These are phyloP conservation scores for Phytophthora agathidicida DNA, from an alignment of 352 stramenopile species.

Conservation along the genomic window DNA sequence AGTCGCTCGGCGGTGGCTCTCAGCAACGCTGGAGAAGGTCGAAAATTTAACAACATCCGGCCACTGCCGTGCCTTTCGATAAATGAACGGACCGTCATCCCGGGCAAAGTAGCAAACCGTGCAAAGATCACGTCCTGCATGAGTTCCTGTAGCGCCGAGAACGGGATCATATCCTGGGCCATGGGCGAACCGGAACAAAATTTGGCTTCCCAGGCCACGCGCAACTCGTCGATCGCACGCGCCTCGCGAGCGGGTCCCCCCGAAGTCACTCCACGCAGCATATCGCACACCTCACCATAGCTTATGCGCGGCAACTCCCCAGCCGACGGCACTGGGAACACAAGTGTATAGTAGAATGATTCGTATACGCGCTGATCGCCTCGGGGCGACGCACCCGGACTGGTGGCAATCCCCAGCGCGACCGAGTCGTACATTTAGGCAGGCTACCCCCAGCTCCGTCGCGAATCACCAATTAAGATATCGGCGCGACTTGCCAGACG, in stretches of 20 bases:
- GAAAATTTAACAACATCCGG: conserved; percentile 56
- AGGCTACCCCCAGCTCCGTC: conserved; percentile 1
- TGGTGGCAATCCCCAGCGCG: conserved; percentile 38
- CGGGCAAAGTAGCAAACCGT: conserved; percentile 57
- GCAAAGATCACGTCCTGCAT: conserved; percentile 72
- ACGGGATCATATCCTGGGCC: conserved; percentile 53
- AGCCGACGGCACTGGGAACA: conserved; percentile 42
- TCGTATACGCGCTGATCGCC: conserved; percentile 28
- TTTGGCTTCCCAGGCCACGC: conserved; percentile 60
- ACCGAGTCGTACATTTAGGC: conserved; percentile 55
- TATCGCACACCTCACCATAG: conserved; percentile 50
- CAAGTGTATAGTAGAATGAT: conserved; percentile 77
- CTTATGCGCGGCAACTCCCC: conserved; percentile 42
- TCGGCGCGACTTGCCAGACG: conserved; percentile 2
- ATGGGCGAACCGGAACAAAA: conserved; percentile 63
- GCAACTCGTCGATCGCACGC: conserved; percentile 55
- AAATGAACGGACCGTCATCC: conserved; percentile 27
- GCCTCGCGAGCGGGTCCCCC: conserved; percentile 50
- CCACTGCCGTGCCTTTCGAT: conserved; percentile 12
- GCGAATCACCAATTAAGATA: conserved; percentile 11
- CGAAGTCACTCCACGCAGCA: conserved; percentile 58
- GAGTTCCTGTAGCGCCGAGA: conserved; percentile 65
- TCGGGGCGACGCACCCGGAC: conserved; percentile 53
- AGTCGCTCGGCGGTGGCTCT: conserved; percentile 50
- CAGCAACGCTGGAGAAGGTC: conserved; percentile 51